Conservation (phyloP, 768 basidiomycete species). For the Mycena sanguinolenta region DNA sequence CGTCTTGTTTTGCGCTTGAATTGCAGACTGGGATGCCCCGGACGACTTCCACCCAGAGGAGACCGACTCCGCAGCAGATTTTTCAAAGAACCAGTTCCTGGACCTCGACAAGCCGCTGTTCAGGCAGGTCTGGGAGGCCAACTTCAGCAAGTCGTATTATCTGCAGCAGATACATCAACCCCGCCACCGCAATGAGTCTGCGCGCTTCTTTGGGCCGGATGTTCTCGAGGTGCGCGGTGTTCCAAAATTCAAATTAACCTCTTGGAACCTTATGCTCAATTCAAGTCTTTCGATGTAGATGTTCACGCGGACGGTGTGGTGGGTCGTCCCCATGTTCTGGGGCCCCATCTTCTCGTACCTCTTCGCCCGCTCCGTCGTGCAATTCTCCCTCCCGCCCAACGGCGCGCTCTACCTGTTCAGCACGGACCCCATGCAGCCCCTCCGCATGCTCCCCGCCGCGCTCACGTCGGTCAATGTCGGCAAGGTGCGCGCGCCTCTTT, state of each 20-base stretch:
- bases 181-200: conserved; percentile 85
- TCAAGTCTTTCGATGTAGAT: conserved; percentile 64
- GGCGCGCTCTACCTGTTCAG: conserved; percentile 74
- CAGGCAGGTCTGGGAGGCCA: conserved; percentile 87
- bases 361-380: conserved; percentile 83
- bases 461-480: conserved; percentile 60
- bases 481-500: not conserved
- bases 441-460: conserved; percentile 60
- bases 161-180: conserved; percentile 98
- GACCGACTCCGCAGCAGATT: conserved; percentile 87
- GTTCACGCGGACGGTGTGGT: conserved; percentile 92
- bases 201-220: conserved; percentile 87
- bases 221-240: conserved; percentile 76
- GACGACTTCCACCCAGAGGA: conserved; percentile 94
- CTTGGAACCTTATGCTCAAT: too few relatives aligned
- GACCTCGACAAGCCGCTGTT: conserved; percentile 90
- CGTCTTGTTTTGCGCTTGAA: conserved; percentile 6
- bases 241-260: too few relatives aligned
- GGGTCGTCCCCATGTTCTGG: conserved; percentile 93
- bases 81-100: conserved; percentile 89
- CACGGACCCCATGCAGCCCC: conserved; percentile 67
- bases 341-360: conserved; percentile 87
- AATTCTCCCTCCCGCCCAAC: conserved; percentile 67
- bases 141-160: conserved; percentile 96
- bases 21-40: conserved; percentile 86